phyloP scores from a whole-genome alignment of 495 filamentous ascomycete genomes.

The Cenococcum geophilum region DNA sequence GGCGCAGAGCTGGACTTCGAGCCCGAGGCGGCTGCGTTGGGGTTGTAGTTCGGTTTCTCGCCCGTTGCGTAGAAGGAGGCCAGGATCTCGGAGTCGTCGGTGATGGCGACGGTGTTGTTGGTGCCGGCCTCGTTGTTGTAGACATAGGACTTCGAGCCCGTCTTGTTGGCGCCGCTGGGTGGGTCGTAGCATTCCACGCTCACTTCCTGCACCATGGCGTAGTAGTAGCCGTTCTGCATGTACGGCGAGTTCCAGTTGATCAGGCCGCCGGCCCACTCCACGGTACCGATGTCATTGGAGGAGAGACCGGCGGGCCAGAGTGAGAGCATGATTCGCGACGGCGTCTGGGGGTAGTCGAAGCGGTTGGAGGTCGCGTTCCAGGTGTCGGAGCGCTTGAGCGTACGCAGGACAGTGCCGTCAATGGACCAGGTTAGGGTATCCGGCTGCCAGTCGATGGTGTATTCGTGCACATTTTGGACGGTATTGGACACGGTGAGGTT shows the following conservation, averaged over 20 bases:
- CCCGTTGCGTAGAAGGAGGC: conserved; percentile 74
- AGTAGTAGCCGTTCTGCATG: conserved; percentile 88
- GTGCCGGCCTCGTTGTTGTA: conserved; percentile 60
- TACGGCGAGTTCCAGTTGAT: conserved; percentile 82
- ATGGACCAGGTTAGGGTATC: conserved; percentile 79
- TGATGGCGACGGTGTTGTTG: conserved; percentile 69
- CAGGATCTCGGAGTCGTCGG: conserved; percentile 69
- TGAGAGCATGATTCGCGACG: conserved; percentile 87
- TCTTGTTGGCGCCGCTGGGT: conserved; percentile 54
- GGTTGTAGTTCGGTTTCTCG: conserved; percentile 32
- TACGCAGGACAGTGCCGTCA: conserved; percentile 70
- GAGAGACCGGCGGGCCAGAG: conserved; percentile 88
- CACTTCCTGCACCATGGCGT: conserved; percentile 70
- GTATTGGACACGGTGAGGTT: conserved; percentile 72
- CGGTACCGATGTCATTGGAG: conserved; percentile 74
- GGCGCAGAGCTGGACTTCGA: conserved; percentile 15
- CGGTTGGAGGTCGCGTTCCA: conserved; percentile 77
- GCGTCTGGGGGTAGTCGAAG: conserved; percentile 88
- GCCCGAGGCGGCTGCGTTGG: conserved; percentile 21
- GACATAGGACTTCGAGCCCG: conserved; percentile 62
- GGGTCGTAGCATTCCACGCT: conserved; percentile 78
- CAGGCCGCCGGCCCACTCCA: conserved; percentile 83
- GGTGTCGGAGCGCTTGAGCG: conserved; percentile 65
- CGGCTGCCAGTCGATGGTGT: conserved; percentile 89
- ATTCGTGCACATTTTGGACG: conserved; percentile 75